Evolutionary conservation across 2,329 filamentous ascomycete species (phyloP).

Genomic region (Cladorrhinum sp.): DNA sequence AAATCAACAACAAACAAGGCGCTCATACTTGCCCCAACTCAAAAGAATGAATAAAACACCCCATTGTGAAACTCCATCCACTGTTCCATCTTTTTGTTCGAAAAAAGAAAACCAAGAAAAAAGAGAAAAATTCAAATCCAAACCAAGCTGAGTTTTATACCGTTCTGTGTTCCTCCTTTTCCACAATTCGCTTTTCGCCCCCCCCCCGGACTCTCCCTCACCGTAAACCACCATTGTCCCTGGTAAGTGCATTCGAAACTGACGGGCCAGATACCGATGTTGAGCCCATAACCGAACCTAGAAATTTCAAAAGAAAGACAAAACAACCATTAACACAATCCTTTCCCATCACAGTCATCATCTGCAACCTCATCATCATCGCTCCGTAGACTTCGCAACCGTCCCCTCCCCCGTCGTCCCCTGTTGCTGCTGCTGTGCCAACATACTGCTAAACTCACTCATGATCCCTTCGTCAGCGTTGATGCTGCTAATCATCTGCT

Average conservation of each 20-base stretch:
- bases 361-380: background rate
- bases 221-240: background rate
- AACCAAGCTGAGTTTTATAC: background rate
- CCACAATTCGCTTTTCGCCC: no score
- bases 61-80: background rate
- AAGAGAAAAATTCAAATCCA: no score
- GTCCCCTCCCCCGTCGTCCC: constrained; percentile 4
- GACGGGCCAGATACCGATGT: background rate
- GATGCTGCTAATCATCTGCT: constrained; percentile 54
- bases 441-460: constrained; percentile 48
- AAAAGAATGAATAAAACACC: background rate
- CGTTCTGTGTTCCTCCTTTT: background rate
- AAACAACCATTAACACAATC: background rate
- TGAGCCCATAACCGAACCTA: background rate
- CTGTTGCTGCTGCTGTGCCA: constrained; percentile 25
- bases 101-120: background rate
- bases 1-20: no score
- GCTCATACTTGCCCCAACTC: no score
- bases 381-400: background rate
- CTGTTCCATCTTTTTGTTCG: background rate
- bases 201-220: background rate
- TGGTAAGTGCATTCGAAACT: background rate
- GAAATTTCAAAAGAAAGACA: background rate
- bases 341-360: background rate
- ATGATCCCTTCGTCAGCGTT: constrained; percentile 59